Conservation (phyloP, 1,284 basidiomycete species). For the Apiotrichum laibachii region DNA sequence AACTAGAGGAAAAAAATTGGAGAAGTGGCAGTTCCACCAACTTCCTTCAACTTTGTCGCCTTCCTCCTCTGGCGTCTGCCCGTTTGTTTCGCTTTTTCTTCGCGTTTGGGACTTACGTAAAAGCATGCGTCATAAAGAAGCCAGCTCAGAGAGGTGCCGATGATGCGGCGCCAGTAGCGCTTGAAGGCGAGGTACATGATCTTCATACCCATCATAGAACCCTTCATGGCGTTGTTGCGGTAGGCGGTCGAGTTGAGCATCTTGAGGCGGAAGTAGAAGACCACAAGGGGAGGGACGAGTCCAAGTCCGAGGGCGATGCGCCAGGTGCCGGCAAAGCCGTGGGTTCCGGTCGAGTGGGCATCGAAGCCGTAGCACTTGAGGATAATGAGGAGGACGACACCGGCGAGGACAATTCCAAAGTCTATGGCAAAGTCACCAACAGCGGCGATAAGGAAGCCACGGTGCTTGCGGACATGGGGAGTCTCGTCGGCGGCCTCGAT, state of each 20-base stretch:
- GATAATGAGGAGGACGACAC: constrained; percentile 26
- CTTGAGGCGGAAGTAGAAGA: constrained; percentile 35
- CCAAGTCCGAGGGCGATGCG: constrained; percentile 32
- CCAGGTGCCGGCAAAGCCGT: constrained; percentile 26
- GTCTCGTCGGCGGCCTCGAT: constrained; percentile 71
- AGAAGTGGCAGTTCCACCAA: no score
- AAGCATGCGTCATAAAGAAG: constrained; percentile 61
- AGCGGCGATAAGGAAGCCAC: constrained; percentile 71
- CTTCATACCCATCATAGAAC: constrained; percentile 17
- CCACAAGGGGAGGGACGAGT: constrained; percentile 28
- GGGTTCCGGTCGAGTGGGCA: constrained; percentile 4
- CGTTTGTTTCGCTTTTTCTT: no score
- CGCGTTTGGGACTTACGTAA: no score
- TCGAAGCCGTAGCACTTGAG: constrained; percentile 23
- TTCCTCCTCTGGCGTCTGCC: no score
- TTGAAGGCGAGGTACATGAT: constrained; percentile 56
- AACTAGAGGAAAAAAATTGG: no score
- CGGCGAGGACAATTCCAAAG: constrained; percentile 24
- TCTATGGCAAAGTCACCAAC: constrained; percentile 58
- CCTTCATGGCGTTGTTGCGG: constrained; percentile 30
- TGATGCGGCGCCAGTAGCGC: constrained; percentile 65
- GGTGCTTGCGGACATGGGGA: constrained; percentile 52
- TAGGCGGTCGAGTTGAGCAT: constrained; percentile 36
- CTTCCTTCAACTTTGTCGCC: no score
- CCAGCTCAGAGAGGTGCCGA: constrained; percentile 58